These are phyloP conservation scores for Ramularia collo-cygni DNA, from an alignment of 2,329 filamentous ascomycete genomes.

Conservation along the genomic window DNA sequence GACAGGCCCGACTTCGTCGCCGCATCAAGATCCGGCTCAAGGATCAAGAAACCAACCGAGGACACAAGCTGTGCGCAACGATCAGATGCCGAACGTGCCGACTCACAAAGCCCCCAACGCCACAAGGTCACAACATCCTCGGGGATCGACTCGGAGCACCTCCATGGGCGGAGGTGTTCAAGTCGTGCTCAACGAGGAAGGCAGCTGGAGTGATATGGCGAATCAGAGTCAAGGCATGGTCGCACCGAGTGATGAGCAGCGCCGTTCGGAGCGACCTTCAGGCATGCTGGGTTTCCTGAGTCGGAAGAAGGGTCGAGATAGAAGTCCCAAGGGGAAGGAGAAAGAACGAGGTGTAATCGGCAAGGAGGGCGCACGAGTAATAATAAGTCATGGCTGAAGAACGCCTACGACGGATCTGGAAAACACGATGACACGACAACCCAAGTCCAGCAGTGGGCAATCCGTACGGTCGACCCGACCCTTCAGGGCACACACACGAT, in stretches of 20 bases:
- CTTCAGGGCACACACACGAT: too few relatives aligned
- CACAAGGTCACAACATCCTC: slow-evolving; percentile 37
- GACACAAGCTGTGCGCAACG: neutral
- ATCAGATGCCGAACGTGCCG: neutral
- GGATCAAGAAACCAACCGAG: too few relatives aligned
- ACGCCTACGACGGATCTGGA: too few relatives aligned
- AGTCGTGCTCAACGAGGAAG: slow-evolving; percentile 80
- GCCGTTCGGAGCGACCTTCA: slow-evolving; percentile 46
- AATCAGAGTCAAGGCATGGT: slow-evolving; percentile 69
- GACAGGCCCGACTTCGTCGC: slow-evolving; percentile 9
- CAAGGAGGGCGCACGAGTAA: slow-evolving; percentile 77
- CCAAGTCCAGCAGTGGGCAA: too few relatives aligned
- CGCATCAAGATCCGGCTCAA: too few relatives aligned
- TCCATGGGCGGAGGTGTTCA: slow-evolving; percentile 80
- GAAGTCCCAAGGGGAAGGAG: slow-evolving; percentile 85
- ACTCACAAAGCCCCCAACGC: neutral
- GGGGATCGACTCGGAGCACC: slow-evolving; percentile 61
- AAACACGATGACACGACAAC: too few relatives aligned
- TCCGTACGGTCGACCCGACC: too few relatives aligned
- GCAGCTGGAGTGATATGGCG: slow-evolving; percentile 86
- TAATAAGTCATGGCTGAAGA: slow-evolving; percentile 31
- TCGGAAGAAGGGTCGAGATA: slow-evolving; percentile 80
- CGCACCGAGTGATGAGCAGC: slow-evolving; percentile 44
- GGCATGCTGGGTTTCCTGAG: slow-evolving; percentile 88
- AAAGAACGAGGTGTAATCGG: slow-evolving; percentile 76